Base-by-base conservation (phyloP, 768 basidiomycete species). In the Imleria badia region DNA sequence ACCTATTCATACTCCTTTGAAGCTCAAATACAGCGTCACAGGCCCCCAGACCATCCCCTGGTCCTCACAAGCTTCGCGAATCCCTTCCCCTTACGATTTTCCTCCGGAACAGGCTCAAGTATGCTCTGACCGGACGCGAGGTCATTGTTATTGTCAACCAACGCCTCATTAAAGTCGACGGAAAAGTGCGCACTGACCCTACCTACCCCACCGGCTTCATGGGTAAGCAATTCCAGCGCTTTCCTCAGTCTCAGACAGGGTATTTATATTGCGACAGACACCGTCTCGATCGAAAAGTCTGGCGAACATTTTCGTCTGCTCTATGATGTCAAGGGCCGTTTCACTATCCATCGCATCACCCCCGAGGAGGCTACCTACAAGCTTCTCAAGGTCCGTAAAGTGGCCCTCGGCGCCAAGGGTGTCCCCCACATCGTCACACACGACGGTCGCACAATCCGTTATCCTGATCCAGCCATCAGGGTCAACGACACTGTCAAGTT, bases 241-340 rank as follows among this genome's bases (percentile, higher is more conserved):
- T 20, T 19, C 26, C 3, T 6, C 26, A 26, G n/a, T 8, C 14
- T 26, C 7, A 13, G 6, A 48, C 38, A 10, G 11, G 31, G 29
- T 29, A 33, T 44, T 60, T 26, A 60, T 30, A 47, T 55, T 40
- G 22, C 38, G 23, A 31, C 22, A 96, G 96, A 99, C 75, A 96
- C 98, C 61, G 83, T 99, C 73, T 85, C 92, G 56, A 91, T 99
- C 60, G 96, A 99, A 77, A 96, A 97, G 75, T 98, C 96, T 23
- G 91, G 89, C 77, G 97, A 99, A 77, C 89, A 98, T 81, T 99
- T 98, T 89, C 96, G 97, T 75, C 85, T 98, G 56, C 82, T 99
- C 40, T 98, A 98, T 82, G 97, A 98, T 73, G 87, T 98, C 77
- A 99, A 99, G 81, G 97, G 97, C 64, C 97, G 97, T 64, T 99